phyloP scores from a whole-genome alignment of 2,329 filamentous ascomycete species.

The Verticillium longisporum region DNA sequence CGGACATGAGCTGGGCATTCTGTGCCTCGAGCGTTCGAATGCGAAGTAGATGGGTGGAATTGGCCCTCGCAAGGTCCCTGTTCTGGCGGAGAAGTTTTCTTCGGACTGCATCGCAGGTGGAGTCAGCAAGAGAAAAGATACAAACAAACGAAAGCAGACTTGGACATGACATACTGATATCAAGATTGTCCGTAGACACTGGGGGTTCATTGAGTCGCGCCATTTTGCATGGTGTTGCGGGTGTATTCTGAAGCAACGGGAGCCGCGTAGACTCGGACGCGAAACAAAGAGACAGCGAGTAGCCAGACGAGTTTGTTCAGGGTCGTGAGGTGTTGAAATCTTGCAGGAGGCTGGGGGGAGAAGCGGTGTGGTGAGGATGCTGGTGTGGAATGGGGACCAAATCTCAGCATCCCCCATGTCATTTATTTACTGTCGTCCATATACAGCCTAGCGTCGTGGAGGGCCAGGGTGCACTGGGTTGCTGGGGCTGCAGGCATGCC shows the following conservation, averaged over 20 bases:
- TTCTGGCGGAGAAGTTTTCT: slow-evolving; percentile 77
- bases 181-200: slow-evolving; percentile 60
- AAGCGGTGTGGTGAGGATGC: slow-evolving; percentile 4
- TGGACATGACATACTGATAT: slow-evolving; percentile 46
- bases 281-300: not conserved
- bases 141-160: not conserved
- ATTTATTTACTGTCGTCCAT: slow-evolving; percentile 12
- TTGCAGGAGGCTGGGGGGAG: slow-evolving; percentile 9
- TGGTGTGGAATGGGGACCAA: slow-evolving; percentile 7
- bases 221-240: slow-evolving; percentile 46
- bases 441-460: slow-evolving; percentile 8
- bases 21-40: slow-evolving; percentile 74
- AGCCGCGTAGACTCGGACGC: not conserved
- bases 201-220: slow-evolving; percentile 74
- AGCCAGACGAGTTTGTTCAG: not conserved
- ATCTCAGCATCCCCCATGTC: slow-evolving; percentile 7
- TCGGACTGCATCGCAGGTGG: slow-evolving; percentile 49
- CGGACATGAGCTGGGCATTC: slow-evolving; percentile 65
- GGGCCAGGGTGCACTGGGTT: slow-evolving; percentile 2
- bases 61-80: slow-evolving; percentile 72
- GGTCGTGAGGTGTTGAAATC: not conserved
- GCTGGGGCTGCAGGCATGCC: slow-evolving; percentile 5
- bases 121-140: slow-evolving; percentile 8
- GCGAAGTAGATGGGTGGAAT: slow-evolving; percentile 69
- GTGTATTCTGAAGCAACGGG: not conserved